Evolutionary conservation across 2,329 filamentous ascomycete species (phyloP), one percentile per base, ranked within the genome.

Genomic region (Colletotrichum chrysophilum): DNA sequence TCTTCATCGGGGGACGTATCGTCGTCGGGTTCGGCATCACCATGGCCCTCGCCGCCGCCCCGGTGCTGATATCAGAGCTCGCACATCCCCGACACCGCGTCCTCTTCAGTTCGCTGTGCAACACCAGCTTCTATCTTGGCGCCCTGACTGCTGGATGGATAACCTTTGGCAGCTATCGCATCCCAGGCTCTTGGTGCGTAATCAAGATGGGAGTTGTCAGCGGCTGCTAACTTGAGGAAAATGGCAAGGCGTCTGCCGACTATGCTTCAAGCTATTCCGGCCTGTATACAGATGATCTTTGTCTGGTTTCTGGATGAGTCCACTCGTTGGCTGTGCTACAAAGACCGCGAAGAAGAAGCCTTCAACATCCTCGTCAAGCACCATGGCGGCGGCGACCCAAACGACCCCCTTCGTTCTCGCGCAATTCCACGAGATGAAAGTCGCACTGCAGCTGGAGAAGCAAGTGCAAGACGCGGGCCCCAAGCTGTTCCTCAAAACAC

Each of bases 321-420:
- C 1, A 82, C 83, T 2, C 81, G 83, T 60, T 84, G 77, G 74
- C 82, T 84, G 13, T 75, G 83, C 48, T 78, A 79, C n/a, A 77
- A 78, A 9, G 82, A 82, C 56, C 79, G 80, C 3, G 69, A 75
- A 5, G 82, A 84, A 13, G 82, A 84, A 43, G 83, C 83, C 0
- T 79, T 79, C 5, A 77, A 72, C 0, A 66, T 84, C 18, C 79
- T 84, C 7, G 70, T 80, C 70, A 84, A 83, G 71, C 89, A 88
- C 78, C 87, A 90, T 77, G 89, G 88, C n/a, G 89, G 90, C 77
- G 90, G 88, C 3, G 83, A 88, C 74, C 84, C 90, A 43, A 78
- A 79, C 4, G 81, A 85, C 38, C 90, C 88, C 0, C 81, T 87
- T 87, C 10, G 86, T 92, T 16, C 89, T 92, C 21, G 85, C 87